A percentile compares a stretch with the other conserved stretches of the same genome.
Conservation (phyloP, 2,329 filamentous ascomycete species). For the Macrophomina tecta region DNA sequence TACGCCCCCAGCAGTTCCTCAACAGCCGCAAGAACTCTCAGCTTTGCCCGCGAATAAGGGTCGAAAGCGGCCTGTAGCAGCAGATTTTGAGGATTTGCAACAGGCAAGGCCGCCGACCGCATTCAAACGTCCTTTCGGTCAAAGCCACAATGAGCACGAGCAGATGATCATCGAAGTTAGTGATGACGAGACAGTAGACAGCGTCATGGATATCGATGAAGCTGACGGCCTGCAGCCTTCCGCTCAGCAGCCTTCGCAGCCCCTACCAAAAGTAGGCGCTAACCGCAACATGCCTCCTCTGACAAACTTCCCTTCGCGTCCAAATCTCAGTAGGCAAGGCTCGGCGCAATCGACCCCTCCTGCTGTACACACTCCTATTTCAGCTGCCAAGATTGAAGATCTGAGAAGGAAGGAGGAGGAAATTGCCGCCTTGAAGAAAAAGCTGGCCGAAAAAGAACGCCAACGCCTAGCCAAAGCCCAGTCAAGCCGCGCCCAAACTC, state of each 20-base stretch:
- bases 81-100: constrained; percentile 28
- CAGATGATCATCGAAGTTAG: constrained; percentile 84
- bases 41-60: neutral
- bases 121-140: constrained; percentile 68
- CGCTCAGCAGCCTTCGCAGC: constrained; percentile 20
- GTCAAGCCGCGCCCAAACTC: constrained; percentile 26
- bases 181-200: constrained; percentile 68
- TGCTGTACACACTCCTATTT: constrained; percentile 45
- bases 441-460: constrained; percentile 53
- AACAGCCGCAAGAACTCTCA: neutral
- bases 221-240: constrained; percentile 40
- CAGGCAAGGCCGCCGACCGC: constrained; percentile 31
- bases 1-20: neutral
- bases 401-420: constrained; percentile 56
- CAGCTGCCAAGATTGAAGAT: constrained; percentile 47
- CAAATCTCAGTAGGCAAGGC: constrained; percentile 34
- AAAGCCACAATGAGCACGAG: constrained; percentile 60
- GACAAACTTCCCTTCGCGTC: constrained; percentile 37
- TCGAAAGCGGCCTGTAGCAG: constrained; percentile 63
- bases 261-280: constrained; percentile 1
- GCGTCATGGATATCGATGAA: constrained; percentile 71
- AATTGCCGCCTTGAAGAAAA: constrained; percentile 54
- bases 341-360: constrained; percentile 41
- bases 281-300: constrained; percentile 27
- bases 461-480: constrained; percentile 27